These are phyloP conservation scores for Zygosaccharomyces pseudobailii DNA, from an alignment of 1,139 yeast species.

Conservation along the genomic window DNA sequence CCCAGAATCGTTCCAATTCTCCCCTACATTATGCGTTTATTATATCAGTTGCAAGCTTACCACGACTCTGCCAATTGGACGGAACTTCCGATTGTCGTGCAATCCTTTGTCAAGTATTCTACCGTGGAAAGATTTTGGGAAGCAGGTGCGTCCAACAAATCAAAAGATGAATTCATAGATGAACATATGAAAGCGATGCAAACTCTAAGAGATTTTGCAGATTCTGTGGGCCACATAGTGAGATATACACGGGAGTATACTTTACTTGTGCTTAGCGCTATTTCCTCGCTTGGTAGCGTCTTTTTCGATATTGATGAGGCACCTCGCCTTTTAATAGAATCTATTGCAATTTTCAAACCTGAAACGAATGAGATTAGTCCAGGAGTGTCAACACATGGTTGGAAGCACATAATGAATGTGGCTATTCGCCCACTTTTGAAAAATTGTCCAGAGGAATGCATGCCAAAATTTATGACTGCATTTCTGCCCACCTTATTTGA, in stretches of 20 bases:
- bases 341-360: constrained; percentile 45
- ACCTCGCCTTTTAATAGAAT: constrained; percentile 66
- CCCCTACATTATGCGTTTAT: constrained; percentile 82
- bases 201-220: constrained; percentile 93
- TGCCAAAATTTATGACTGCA: constrained; percentile 66
- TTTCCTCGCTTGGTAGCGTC: constrained; percentile 85
- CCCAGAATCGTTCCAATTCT: constrained; percentile 89
- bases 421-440: constrained; percentile 82
- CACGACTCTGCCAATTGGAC: constrained; percentile 92
- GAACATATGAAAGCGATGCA: constrained; percentile 93
- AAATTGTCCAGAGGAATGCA: constrained; percentile 74
- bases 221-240: constrained; percentile 94
- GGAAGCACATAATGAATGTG: constrained; percentile 94
- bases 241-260: constrained; percentile 96
- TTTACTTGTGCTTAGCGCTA: constrained; percentile 81
- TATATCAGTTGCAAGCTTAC: constrained; percentile 88
- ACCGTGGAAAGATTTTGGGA: constrained; percentile 97
- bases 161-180: constrained; percentile 90
- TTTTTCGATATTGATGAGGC: constrained; percentile 81
- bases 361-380: constrained; percentile 65
- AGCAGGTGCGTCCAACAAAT: constrained; percentile 91
- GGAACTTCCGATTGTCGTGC: constrained; percentile 82
- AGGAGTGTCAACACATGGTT: constrained; percentile 89
- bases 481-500: constrained; percentile 71
- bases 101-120: constrained; percentile 80